Conservation (phyloP, 2,329 filamentous ascomycete genomes). For the Ophiocordyceps australis region DNA sequence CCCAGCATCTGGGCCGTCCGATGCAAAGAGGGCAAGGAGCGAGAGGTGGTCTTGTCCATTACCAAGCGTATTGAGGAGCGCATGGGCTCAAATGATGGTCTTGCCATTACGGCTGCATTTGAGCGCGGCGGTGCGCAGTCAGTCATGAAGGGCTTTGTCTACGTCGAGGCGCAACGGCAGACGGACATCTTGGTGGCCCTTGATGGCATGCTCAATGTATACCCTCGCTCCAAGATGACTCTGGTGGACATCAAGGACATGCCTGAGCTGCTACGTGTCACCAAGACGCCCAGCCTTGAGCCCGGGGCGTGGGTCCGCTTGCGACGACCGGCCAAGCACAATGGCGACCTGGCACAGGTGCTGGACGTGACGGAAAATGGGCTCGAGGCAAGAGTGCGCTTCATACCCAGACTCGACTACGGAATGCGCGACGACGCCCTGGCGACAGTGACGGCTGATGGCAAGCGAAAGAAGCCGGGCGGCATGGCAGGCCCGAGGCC, state of each 20-base stretch:
- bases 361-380: conserved; percentile 87
- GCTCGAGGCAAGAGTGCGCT: conserved; percentile 67
- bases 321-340: conserved; percentile 61
- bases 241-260: conserved; percentile 94
- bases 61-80: conserved; percentile 80
- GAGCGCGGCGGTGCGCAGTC: conserved; percentile 64
- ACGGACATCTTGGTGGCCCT: conserved; percentile 71
- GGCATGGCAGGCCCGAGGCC: conserved; percentile 48
- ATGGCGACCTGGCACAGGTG: conserved; percentile 79
- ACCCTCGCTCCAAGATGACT: conserved; percentile 71
- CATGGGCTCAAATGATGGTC: conserved; percentile 56
- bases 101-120: conserved; percentile 79
- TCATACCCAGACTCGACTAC: conserved; percentile 86
- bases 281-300: conserved; percentile 69
- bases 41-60: conserved; percentile 73
- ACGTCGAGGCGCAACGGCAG: conserved; percentile 78
- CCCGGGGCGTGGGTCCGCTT: conserved; percentile 87
- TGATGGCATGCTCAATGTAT: conserved; percentile 75
- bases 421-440: conserved; percentile 61
- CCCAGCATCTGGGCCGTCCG: conserved; percentile 90
- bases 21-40: conserved; percentile 90
- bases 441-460: conserved; percentile 27
- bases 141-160: conserved; percentile 85
- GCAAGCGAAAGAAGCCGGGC: conserved; percentile 63
- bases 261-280: conserved; percentile 83